Evolutionary conservation across 2,329 filamentous ascomycete genomes (phyloP).

Genomic region (Trichoderma atrobrunneum): DNA sequence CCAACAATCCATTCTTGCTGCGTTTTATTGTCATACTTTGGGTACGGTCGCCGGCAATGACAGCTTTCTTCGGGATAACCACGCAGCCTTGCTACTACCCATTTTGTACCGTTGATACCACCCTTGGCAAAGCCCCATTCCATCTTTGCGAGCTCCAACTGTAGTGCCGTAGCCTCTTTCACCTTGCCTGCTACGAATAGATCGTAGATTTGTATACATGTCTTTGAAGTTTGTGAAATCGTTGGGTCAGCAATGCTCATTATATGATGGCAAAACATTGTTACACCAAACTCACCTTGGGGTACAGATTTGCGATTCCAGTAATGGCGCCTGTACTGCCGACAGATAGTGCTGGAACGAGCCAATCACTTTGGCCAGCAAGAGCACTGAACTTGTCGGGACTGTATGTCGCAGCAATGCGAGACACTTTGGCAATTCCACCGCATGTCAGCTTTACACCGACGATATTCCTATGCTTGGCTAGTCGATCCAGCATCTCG

Average conservation of each 20-base stretch:
- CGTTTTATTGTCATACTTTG: constrained; percentile 40
- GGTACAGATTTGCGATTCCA: constrained; percentile 62
- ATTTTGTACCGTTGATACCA: constrained; percentile 61
- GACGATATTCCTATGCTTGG: constrained; percentile 61
- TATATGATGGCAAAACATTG: too few relatives aligned
- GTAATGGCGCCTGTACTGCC: constrained; percentile 61
- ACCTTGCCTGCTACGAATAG: constrained; percentile 46
- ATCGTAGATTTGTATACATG: constrained; percentile 49
- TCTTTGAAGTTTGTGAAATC: constrained; percentile 26
- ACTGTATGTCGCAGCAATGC: constrained; percentile 52
- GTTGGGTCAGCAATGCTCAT: neutral
- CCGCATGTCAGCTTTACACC: constrained; percentile 72
- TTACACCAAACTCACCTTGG: constrained; percentile 39
- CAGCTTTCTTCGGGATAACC: constrained; percentile 51
- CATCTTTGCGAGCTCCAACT: constrained; percentile 49
- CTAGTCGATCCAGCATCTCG: constrained; percentile 52
- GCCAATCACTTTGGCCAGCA: constrained; percentile 72
- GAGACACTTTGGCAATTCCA: constrained; percentile 69
- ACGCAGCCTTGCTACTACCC: constrained; percentile 52
- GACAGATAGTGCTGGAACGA: constrained; percentile 58
- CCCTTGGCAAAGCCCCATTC: constrained; percentile 58
- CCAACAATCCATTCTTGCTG: constrained; percentile 28
- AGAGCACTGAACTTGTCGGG: constrained; percentile 59
- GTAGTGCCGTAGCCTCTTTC: constrained; percentile 47
- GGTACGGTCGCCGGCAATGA: constrained; percentile 55